Evolutionary conservation across 2,329 filamentous ascomycete genomes (phyloP).

Genomic region (Fusarium tupiense): DNA sequence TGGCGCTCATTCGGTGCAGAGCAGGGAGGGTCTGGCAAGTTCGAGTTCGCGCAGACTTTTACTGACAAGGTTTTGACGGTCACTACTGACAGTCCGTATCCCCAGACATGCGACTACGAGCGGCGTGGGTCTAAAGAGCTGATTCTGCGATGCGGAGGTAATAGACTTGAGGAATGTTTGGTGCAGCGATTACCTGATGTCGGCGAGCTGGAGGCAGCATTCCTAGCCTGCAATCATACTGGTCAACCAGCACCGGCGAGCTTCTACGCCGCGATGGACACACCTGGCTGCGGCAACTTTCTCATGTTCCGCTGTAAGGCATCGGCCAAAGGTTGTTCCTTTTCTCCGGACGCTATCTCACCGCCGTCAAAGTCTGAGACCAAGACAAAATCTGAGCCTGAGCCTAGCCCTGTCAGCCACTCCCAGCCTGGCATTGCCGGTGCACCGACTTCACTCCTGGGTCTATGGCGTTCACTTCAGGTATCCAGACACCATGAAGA

Average conservation of each 20-base stretch:
- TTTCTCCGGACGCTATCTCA: not conserved
- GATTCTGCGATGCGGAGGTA: not conserved
- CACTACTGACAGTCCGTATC: not conserved
- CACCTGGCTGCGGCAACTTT: not conserved
- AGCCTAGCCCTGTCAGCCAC: not conserved
- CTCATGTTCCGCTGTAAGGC: not conserved
- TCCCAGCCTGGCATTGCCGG: not conserved
- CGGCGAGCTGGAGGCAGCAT: not conserved
- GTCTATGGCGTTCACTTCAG: not conserved
- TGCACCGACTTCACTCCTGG: not conserved
- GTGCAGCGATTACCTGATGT: not conserved
- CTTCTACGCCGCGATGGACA: slow-evolving; percentile 2
- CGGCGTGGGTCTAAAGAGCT: not conserved
- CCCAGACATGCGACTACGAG: not conserved
- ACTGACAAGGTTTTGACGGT: not conserved
- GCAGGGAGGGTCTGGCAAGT: not conserved
- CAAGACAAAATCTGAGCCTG: not conserved
- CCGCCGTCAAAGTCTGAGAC: not conserved
- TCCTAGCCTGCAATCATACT: not conserved
- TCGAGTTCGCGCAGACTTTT: not conserved
- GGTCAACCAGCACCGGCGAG: not conserved
- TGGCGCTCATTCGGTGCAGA: slow-evolving; percentile 7
- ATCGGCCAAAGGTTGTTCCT: not conserved
- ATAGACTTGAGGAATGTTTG: not conserved
- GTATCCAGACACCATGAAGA: not conserved